Evolutionary conservation across 306 rosid genomes (phyloP).

Genomic region (Clitoria ternatea): DNA sequence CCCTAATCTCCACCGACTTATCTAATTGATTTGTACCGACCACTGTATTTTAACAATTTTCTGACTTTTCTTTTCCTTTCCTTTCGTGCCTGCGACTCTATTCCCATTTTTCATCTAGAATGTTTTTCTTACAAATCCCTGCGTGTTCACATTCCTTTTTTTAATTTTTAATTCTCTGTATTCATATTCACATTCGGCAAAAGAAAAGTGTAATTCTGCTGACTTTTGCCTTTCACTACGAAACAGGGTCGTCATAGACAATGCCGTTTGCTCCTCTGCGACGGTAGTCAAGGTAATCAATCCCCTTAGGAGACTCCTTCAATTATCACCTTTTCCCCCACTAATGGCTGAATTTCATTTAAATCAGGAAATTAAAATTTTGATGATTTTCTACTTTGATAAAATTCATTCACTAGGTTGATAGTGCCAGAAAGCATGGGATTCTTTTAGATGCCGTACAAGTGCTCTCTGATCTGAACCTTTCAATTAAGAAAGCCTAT

Average conservation of each 20-base stretch:
- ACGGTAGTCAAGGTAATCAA: slow-evolving; percentile 85
- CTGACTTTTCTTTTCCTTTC: slow-evolving; percentile 28
- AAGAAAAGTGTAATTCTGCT: slow-evolving; percentile 18
- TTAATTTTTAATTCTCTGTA: neutral
- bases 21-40: slow-evolving; percentile 17
- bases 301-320: neutral
- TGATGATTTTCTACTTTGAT: neutral
- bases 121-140: neutral
- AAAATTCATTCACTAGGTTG: slow-evolving; percentile 60
- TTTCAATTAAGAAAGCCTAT: slow-evolving; percentile 79
- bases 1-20: slow-evolving; percentile 23
- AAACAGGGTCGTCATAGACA: slow-evolving; percentile 88
- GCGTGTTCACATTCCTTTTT: neutral
- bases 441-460: slow-evolving; percentile 90
- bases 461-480: slow-evolving; percentile 78
- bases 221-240: slow-evolving; percentile 32
- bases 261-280: slow-evolving; percentile 78
- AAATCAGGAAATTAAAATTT: neutral
- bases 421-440: slow-evolving; percentile 86
- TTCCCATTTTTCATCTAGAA: slow-evolving; percentile 7
- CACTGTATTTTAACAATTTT: slow-evolving; percentile 25
- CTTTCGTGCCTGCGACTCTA: neutral
- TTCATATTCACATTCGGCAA: neutral
- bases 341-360: neutral
- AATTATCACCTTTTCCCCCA: neutral